Percentiles rank a stretch among this genome's conserved stretches.
Evolutionary conservation across 1,284 basidiomycete genomes (phyloP).

Genomic region (Cutaneotrichosporon sp.): DNA sequence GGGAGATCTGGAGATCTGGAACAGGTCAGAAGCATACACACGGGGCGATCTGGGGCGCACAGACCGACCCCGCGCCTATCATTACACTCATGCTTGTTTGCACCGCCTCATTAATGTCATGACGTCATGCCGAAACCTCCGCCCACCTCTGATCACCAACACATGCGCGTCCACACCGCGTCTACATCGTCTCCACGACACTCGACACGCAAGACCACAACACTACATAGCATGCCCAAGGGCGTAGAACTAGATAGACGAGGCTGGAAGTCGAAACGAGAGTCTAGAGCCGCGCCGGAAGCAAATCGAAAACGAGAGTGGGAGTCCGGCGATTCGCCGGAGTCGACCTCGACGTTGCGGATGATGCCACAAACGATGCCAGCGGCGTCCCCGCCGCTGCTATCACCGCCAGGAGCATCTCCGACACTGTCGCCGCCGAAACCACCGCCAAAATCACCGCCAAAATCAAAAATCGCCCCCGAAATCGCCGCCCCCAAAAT

Average conservation of each 20-base stretch:
- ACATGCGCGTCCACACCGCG: not conserved
- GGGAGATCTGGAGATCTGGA: not conserved
- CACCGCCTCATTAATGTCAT: not conserved
- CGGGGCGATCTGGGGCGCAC: no score
- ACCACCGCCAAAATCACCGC: not conserved
- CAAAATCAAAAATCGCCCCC: not conserved
- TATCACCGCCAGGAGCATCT: no score
- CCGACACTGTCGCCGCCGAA: no score
- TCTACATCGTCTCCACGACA: no score
- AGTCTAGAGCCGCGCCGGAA: not conserved
- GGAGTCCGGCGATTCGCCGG: no score
- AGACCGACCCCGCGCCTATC: no score
- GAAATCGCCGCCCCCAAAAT: not conserved
- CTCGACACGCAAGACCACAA: not conserved
- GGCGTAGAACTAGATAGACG: not conserved
- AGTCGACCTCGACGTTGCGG: no score
- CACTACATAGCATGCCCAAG: not conserved
- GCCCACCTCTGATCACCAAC: not conserved
- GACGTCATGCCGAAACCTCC: not conserved
- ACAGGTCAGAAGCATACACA: not conserved
- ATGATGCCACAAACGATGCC: not conserved
- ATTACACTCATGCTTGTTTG: not conserved
- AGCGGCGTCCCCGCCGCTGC: not conserved
- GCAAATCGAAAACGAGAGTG: no score
- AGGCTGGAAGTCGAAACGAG: not conserved